Evolutionary conservation across 2,329 filamentous ascomycete species (phyloP).

Genomic region (Venturia nashicola): DNA sequence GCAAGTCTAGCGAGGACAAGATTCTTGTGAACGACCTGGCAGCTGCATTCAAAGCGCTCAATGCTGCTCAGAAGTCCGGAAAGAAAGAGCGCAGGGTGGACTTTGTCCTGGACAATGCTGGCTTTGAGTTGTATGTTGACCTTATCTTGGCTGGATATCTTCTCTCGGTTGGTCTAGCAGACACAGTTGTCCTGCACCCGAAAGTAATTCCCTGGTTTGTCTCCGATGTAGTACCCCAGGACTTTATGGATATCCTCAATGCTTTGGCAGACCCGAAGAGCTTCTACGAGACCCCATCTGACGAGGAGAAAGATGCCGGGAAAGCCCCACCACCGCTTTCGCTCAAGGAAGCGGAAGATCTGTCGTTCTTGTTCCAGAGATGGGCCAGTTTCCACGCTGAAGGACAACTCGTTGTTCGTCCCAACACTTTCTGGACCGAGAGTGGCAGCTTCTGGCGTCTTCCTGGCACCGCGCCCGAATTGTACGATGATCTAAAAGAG

Average conservation of each 20-base stretch:
- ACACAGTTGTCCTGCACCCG: conserved; percentile 75
- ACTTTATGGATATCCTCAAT: conserved; percentile 72
- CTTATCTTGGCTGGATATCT: conserved; percentile 85
- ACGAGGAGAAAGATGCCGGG: conserved; percentile 45
- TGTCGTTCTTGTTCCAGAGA: conserved; percentile 68
- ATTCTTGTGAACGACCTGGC: conserved; percentile 80
- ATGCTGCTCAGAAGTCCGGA: conserved; percentile 50
- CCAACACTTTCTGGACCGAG: conserved; percentile 86
- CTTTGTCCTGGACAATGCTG: conserved; percentile 92
- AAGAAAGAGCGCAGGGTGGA: conserved; percentile 65
- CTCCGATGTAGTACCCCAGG: conserved; percentile 77
- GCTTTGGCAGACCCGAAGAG: conserved; percentile 63
- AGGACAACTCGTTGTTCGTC: conserved; percentile 69
- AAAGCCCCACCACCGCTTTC: conserved; percentile 51
- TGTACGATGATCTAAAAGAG: conserved; percentile 66
- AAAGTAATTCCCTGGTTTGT: conserved; percentile 98
- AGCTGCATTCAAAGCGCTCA: conserved; percentile 56
- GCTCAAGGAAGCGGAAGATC: conserved; percentile 51
- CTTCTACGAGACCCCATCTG: conserved; percentile 67
- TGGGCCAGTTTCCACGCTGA: conserved; percentile 73
- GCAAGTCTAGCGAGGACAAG: conserved; percentile 80
- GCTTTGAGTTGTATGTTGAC: conserved; percentile 95
- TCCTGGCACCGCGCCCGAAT: conserved; percentile 51
- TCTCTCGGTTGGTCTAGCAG: conserved; percentile 72
- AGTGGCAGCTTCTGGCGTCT: conserved; percentile 82